These are phyloP conservation scores for Penicillium cataractarum DNA, from an alignment of 495 filamentous ascomycete species.

Conservation along the genomic window DNA sequence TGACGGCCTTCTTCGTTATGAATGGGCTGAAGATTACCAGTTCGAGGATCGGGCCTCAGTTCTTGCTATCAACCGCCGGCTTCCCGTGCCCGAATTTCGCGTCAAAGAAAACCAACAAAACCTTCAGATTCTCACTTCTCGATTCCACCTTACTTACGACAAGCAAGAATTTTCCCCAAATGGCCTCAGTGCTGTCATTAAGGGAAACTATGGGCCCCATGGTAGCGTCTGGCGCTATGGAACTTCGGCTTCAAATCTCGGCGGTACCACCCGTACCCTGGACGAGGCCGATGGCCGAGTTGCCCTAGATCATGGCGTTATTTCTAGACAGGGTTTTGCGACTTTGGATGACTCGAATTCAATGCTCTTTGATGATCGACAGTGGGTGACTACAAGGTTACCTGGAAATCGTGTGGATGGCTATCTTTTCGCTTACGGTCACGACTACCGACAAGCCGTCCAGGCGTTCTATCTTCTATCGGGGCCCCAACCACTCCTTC, in stretches of 20 bases:
- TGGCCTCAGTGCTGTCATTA: conserved; percentile 46
- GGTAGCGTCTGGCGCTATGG: conserved; percentile 52
- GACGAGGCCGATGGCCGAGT: conserved; percentile 55
- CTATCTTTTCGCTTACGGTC: conserved; percentile 61
- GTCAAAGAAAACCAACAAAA: conserved; percentile 38
- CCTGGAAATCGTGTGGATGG: conserved; percentile 52
- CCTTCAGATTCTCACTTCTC: conserved; percentile 54
- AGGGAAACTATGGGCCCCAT: conserved; percentile 34
- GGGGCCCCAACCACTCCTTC: conserved; percentile 57
- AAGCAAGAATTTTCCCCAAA: conserved; percentile 50
- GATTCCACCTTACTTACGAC: conserved; percentile 56
- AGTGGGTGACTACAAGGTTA: conserved; percentile 48
- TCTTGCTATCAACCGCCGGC: conserved; percentile 55
- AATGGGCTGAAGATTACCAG: conserved; percentile 57
- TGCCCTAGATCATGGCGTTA: conserved; percentile 49
- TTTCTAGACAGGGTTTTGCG: conserved; percentile 50
- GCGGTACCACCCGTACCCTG: conserved; percentile 58
- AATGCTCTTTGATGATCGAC: conserved; percentile 58
- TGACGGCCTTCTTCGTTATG: conserved; percentile 55
- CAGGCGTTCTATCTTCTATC: conserved; percentile 58
- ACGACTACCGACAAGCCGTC: conserved; percentile 57
- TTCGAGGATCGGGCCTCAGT: conserved; percentile 63
- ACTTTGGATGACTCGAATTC: conserved; percentile 57
- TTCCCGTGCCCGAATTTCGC: conserved; percentile 51
- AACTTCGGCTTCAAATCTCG: conserved; percentile 44